Conservation (phyloP, 495 filamentous ascomycete genomes). For the Durotheca rogersii region DNA sequence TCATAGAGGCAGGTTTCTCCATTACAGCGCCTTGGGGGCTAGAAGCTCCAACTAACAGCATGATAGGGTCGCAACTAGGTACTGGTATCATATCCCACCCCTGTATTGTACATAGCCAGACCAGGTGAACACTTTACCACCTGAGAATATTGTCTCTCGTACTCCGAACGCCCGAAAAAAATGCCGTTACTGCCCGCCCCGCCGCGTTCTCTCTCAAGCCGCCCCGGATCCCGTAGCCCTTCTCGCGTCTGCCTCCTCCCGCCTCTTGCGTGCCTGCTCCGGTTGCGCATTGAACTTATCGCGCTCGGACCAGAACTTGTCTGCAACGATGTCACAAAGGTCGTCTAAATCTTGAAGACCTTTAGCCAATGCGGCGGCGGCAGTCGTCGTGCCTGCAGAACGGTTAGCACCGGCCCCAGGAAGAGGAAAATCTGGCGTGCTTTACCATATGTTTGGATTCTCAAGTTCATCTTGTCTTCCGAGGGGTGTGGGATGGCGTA, state of each 20-base stretch:
- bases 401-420: slow-evolving; percentile 8
- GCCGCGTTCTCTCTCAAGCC: slow-evolving; percentile 1
- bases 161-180: slow-evolving; percentile 37
- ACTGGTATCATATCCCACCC: slow-evolving; percentile 15
- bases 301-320: slow-evolving; percentile 72
- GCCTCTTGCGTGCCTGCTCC: slow-evolving; percentile 17
- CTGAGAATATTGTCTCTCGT: slow-evolving; percentile 26
- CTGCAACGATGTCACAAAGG: slow-evolving; percentile 85
- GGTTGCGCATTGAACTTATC: slow-evolving; percentile 57
- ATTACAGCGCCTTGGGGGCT: not conserved
- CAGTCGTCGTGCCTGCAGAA: slow-evolving; percentile 70
- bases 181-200: slow-evolving; percentile 23
- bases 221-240: not conserved
- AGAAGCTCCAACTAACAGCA: slow-evolving; percentile 18
- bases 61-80: slow-evolving; percentile 54
- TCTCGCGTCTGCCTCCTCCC: slow-evolving; percentile 14
- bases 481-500: slow-evolving; percentile 98
- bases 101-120: slow-evolving; percentile 39
- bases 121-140: slow-evolving; percentile 30
- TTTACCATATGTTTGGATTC: slow-evolving; percentile 92
- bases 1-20: slow-evolving; percentile 70
- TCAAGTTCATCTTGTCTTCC: slow-evolving; percentile 91
- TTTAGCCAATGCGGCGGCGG: slow-evolving; percentile 82
- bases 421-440: not conserved
- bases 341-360: slow-evolving; percentile 85